These are phyloP conservation scores for Inga laurina DNA, from an alignment of 306 rosid species.

Conservation along the genomic window DNA sequence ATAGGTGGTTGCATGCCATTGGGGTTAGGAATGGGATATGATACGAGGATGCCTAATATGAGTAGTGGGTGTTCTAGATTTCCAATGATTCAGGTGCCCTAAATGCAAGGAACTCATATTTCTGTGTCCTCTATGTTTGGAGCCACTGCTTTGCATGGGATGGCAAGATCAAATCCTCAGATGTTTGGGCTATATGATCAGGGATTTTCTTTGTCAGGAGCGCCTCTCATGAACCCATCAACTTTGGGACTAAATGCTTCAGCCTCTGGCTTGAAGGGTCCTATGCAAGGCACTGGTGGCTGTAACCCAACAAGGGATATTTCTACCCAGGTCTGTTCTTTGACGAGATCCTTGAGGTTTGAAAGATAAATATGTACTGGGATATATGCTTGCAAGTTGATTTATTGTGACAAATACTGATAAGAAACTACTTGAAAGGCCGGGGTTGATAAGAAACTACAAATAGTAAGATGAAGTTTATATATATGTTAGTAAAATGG, in stretches of 20 bases:
- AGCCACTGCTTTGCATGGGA: conserved; percentile 45
- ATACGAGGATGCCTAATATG: conserved; percentile 56
- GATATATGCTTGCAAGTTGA: too few relatives aligned
- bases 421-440: too few relatives aligned
- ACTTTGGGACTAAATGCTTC: conserved; percentile 44
- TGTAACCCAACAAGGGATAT: conserved; percentile 40
- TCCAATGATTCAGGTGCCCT: conserved; percentile 14
- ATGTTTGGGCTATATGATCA: conserved; percentile 57
- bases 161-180: conserved; percentile 67
- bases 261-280: conserved; percentile 53
- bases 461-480: too few relatives aligned
- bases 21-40: conserved; percentile 63
- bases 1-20: conserved; percentile 71
- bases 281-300: conserved; percentile 37
- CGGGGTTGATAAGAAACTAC: too few relatives aligned
- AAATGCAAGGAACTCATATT: too few relatives aligned
- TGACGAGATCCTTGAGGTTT: background rate
- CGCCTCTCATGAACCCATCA: conserved; percentile 54
- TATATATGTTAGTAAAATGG: background rate
- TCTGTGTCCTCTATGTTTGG: too few relatives aligned
- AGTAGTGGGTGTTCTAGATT: too few relatives aligned
- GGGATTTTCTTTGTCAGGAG: conserved; percentile 55
- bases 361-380: background rate
- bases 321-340: conserved; percentile 50
- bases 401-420: too few relatives aligned